Evolutionary conservation across 495 filamentous ascomycete genomes (phyloP).

Genomic region (Aspergillus kassunensis): DNA sequence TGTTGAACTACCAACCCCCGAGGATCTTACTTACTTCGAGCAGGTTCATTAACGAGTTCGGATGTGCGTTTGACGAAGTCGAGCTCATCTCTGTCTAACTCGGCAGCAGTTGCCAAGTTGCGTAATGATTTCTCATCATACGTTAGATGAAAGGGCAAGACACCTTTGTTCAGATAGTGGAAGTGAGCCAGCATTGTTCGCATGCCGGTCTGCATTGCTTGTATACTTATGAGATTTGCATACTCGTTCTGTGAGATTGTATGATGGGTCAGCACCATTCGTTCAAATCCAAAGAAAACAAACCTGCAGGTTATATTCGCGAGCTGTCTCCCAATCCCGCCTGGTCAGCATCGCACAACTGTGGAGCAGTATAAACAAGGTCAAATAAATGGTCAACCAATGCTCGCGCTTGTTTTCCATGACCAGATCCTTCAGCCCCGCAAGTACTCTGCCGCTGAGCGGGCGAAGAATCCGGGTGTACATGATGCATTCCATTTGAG

Average conservation of each 20-base stretch:
- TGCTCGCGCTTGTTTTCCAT: conserved; percentile 15
- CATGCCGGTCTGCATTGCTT: conserved; percentile 12
- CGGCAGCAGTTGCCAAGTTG: conserved; percentile 1
- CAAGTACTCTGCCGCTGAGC: conserved; percentile 7
- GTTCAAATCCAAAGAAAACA: not conserved
- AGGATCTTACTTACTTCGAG: not conserved
- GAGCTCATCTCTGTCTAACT: conserved; percentile 3
- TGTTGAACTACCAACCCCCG: not conserved
- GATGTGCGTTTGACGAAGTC: conserved; percentile 9
- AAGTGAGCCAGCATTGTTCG: conserved; percentile 11
- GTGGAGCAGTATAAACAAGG: conserved; percentile 10
- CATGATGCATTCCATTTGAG: conserved; percentile 17
- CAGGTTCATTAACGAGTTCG: conserved; percentile 2
- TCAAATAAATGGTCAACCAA: conserved; percentile 14
- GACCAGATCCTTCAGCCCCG: conserved; percentile 6
- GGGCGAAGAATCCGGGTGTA: conserved; percentile 12
- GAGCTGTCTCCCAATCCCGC: conserved; percentile 11
- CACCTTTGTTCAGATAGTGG: conserved; percentile 15
- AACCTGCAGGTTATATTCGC: conserved; percentile 9
- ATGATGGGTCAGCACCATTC: not conserved
- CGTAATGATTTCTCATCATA: conserved; percentile 10
- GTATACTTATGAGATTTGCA: conserved; percentile 8
- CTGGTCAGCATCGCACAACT: conserved; percentile 12
- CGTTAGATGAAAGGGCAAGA: conserved; percentile 12
- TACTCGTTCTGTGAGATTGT: conserved; percentile 3